Conservation (phyloP, 2,329 filamentous ascomycete genomes). For the Cordyceps militaris region DNA sequence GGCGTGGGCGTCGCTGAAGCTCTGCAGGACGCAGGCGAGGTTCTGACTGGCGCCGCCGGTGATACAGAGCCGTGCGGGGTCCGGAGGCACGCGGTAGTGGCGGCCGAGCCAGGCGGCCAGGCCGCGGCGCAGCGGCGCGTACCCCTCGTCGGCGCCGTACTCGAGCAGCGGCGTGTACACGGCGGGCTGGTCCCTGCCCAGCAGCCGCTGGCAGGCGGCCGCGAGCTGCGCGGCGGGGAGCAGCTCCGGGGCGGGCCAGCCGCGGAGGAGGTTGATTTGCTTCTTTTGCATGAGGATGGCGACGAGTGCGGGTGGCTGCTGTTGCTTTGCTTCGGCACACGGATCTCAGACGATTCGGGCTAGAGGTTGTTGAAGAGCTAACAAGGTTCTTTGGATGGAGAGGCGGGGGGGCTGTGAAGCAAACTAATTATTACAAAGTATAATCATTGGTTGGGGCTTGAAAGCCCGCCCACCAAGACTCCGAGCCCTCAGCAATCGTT, state of each 20-base stretch:
- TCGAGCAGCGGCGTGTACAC: conserved; percentile 59
- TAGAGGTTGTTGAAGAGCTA: neutral
- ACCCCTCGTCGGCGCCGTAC: conserved; percentile 75
- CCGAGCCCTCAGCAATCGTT: neutral
- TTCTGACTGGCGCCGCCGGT: conserved; percentile 83
- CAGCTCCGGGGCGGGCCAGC: conserved; percentile 58
- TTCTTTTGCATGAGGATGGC: neutral
- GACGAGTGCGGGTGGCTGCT: too few relatives aligned
- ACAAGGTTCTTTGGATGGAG: neutral
- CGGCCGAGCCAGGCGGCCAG: conserved; percentile 63
- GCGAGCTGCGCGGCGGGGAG: conserved; percentile 59
- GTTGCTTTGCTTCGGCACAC: too few relatives aligned
- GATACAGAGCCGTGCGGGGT: conserved; percentile 60
- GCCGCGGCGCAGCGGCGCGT: conserved; percentile 58
- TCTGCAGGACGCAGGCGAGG: conserved; percentile 67
- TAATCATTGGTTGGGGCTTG: neutral
- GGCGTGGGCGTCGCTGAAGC: conserved; percentile 70
- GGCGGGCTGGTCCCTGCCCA: conserved; percentile 48
- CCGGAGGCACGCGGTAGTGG: conserved; percentile 46
- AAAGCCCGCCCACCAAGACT: neutral
- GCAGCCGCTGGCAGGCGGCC: conserved; percentile 49
- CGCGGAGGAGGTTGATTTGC: conserved; percentile 58
- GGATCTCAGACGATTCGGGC: too few relatives aligned
- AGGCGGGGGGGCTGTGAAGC: neutral
- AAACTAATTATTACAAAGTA: neutral